phyloP scores from a whole-genome alignment of 2,329 filamentous ascomycete species.

The Colletotrichum acutatum region DNA sequence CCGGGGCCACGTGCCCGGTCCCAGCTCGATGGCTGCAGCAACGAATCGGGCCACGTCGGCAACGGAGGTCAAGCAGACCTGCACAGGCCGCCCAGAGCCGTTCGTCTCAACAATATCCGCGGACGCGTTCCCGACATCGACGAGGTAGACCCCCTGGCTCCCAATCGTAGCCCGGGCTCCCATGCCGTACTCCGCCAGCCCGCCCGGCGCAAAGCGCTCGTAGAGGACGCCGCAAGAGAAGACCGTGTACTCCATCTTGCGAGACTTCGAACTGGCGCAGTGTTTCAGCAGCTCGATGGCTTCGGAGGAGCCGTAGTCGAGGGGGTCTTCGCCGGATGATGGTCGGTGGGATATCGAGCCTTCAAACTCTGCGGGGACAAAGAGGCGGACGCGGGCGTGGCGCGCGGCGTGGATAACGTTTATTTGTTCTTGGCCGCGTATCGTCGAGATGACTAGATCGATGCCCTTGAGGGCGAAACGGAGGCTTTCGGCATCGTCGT shows the following conservation, averaged over 20 bases:
- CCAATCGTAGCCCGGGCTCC: constrained; percentile 65
- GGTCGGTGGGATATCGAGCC: constrained; percentile 68
- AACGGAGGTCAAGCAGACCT: constrained; percentile 75
- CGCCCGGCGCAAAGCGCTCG: constrained; percentile 77
- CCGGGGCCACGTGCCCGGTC: constrained; percentile 69
- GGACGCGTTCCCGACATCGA: constrained; percentile 67
- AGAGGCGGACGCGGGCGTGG: constrained; percentile 71
- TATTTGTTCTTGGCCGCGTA: constrained; percentile 73
- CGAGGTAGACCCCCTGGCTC: constrained; percentile 72
- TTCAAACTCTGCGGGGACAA: constrained; percentile 82
- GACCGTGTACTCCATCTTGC: constrained; percentile 72
- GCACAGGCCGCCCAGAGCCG: constrained; percentile 58
- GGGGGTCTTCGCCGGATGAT: constrained; percentile 57
- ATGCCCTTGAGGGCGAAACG: constrained; percentile 76
- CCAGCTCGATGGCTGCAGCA: constrained; percentile 74
- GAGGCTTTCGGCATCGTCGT: constrained; percentile 67
- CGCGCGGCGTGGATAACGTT: constrained; percentile 79
- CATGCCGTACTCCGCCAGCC: constrained; percentile 69
- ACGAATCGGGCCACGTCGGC: constrained; percentile 78
- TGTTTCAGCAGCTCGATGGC: constrained; percentile 67
- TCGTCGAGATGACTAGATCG: constrained; percentile 80
- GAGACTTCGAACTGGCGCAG: constrained; percentile 56
- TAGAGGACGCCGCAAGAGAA: constrained; percentile 83
- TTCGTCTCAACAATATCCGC: constrained; percentile 72
- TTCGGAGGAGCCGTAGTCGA: constrained; percentile 69